Percentiles rank a stretch among this genome's conserved stretches.
Evolutionary conservation across 257 asterid genomes (phyloP).

Genomic region (Datura wrightii): DNA sequence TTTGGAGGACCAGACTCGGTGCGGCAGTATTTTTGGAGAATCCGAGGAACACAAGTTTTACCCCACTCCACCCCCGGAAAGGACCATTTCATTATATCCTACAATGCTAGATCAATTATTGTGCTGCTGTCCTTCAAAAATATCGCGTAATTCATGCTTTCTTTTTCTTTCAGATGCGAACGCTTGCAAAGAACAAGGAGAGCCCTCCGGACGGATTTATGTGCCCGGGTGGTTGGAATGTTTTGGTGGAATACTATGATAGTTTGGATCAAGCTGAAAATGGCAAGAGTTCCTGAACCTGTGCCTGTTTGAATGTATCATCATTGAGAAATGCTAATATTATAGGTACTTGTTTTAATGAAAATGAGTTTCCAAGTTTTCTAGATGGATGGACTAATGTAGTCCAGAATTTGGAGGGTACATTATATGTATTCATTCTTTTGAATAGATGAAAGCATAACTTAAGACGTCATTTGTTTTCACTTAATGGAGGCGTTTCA

Average conservation of each 20-base stretch:
- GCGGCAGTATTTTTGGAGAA: not conserved
- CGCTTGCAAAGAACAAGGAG: conserved; percentile 82
- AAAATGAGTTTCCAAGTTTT: not conserved
- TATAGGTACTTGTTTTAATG: not conserved
- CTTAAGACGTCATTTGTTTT: not conserved
- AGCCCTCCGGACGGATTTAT: conserved; percentile 92
- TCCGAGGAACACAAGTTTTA: not conserved
- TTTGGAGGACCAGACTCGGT: not conserved
- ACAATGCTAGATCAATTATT: not conserved
- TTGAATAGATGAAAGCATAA: not conserved
- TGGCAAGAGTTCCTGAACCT: conserved; percentile 57
- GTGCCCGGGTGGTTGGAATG: conserved; percentile 98
- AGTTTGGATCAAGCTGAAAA: conserved; percentile 63
- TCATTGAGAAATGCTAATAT: not conserved
- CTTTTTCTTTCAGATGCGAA: conserved; percentile 65
- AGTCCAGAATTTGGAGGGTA: not conserved
- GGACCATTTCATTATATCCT: not conserved
- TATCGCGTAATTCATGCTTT: not conserved
- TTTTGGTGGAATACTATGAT: conserved; percentile 84
- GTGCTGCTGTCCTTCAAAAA: not conserved
- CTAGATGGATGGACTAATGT: not conserved
- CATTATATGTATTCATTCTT: not conserved
- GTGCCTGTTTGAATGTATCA: conserved; percentile 53
- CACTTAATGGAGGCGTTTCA: not conserved
- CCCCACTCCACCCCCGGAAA: not conserved